Conservation (phyloP, 805 yeast species). For the Saccharomycopsis sp. region DNA sequence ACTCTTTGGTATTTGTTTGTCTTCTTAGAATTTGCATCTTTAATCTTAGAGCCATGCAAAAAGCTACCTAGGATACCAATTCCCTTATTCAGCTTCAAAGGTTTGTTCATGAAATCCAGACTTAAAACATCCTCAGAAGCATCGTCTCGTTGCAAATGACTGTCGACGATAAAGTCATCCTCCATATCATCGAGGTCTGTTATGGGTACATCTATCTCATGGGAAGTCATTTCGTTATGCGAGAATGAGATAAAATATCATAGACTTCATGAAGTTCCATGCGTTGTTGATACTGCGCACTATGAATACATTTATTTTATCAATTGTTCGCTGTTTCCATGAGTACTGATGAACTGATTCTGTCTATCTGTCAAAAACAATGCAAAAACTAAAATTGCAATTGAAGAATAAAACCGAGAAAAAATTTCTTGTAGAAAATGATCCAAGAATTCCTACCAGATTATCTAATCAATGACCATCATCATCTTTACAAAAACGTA, state of each 20-base stretch:
- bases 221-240: conserved; percentile 22
- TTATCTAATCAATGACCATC: not conserved
- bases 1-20: conserved; percentile 9
- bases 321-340: not conserved
- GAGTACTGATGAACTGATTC: conserved; percentile 4
- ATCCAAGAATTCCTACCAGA: not conserved
- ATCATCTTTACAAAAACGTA: not conserved
- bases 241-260: not conserved
- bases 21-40: not conserved
- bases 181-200: conserved; percentile 42
- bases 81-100: conserved; percentile 19
- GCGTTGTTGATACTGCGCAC: not conserved
- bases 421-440: not conserved
- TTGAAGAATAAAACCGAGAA: not conserved
- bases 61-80: not conserved
- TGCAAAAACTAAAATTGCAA: not conserved
- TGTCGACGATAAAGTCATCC: conserved; percentile 29
- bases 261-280: not conserved
- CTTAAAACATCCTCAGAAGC: conserved; percentile 14
- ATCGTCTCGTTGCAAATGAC: conserved; percentile 23
- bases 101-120: conserved; percentile 19
- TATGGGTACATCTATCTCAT: conserved; percentile 47
- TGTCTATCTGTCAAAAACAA: not conserved
- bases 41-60: not conserved
- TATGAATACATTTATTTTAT: not conserved